Percentiles rank a stretch among this genome's conserved stretches.
Evolutionary conservation across 305 asterid species (phyloP).

Genomic region (Fraxinus velutina): DNA sequence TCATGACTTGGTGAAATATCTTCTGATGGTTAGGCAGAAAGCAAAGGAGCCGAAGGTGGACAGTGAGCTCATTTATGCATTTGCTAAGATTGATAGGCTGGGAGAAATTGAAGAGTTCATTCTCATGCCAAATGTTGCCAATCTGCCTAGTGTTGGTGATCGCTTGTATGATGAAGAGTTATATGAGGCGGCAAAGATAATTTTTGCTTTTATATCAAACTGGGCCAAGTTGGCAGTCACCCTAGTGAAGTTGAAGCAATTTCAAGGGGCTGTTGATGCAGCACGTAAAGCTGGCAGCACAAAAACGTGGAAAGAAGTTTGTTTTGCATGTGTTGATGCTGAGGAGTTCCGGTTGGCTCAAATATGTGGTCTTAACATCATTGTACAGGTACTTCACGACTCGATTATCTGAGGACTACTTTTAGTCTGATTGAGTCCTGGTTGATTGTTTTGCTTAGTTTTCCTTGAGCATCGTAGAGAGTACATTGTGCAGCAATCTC

Average conservation of each 20-base stretch:
- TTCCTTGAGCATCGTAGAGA: conserved; percentile 12
- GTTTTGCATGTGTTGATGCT: conserved; percentile 99
- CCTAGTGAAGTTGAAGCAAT: conserved; percentile 83
- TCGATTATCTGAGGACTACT: background rate
- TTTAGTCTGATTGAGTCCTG: background rate
- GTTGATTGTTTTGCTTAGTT: background rate
- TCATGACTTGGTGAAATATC: conserved; percentile 90
- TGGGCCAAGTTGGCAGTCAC: conserved; percentile 96
- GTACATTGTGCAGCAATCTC: background rate
- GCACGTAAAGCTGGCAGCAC: conserved; percentile 97
- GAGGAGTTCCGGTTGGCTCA: conserved; percentile 99
- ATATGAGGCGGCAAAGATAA: conserved; percentile 96
- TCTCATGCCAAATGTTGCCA: conserved; percentile 98
- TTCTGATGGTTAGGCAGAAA: conserved; percentile 95
- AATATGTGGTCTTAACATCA: conserved; percentile 97
- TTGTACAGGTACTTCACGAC: conserved; percentile 69
- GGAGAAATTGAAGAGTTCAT: conserved; percentile 95
- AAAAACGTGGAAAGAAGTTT: conserved; percentile 97
- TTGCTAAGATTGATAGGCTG: conserved; percentile 92
- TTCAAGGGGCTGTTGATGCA: conserved; percentile 99
- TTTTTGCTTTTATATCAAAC: conserved; percentile 83
- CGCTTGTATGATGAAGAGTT: conserved; percentile 91
- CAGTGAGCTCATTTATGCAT: conserved; percentile 94
- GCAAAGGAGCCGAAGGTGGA: conserved; percentile 96
- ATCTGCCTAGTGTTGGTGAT: conserved; percentile 96